Evolutionary conservation across 352 stramenopile genomes (phyloP).

Genomic region (Pythium pectinolyticum): DNA sequence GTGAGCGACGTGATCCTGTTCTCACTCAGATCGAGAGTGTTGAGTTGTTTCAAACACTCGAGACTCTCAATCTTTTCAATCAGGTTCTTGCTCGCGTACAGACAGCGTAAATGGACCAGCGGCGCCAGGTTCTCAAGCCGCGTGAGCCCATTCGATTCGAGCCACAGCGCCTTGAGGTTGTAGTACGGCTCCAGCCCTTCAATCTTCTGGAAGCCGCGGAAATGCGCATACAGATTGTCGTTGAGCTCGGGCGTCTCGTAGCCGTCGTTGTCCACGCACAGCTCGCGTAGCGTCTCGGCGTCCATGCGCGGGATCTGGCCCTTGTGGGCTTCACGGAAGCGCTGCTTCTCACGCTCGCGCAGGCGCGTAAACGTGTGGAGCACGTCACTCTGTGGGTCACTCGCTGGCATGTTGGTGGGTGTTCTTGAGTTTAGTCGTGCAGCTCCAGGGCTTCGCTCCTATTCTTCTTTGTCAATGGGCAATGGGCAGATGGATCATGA

Average conservation of each 20-base stretch:
- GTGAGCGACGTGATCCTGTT: slow-evolving; percentile 88
- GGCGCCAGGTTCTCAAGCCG: slow-evolving; percentile 80
- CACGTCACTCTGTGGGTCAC: slow-evolving; percentile 21
- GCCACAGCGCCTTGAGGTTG: slow-evolving; percentile 93
- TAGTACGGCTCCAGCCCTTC: slow-evolving; percentile 93
- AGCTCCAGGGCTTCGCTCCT: not conserved
- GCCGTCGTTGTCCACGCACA: slow-evolving; percentile 90
- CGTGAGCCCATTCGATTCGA: slow-evolving; percentile 93
- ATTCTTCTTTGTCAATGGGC: not conserved
- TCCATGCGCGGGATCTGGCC: slow-evolving; percentile 87
- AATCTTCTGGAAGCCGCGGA: slow-evolving; percentile 93
- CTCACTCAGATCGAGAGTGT: slow-evolving; percentile 92
- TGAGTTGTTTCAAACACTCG: slow-evolving; percentile 66
- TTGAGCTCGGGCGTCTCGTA: slow-evolving; percentile 96
- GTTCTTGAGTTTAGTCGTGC: not conserved
- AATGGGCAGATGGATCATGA: slow-evolving; percentile 6
- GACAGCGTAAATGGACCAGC: slow-evolving; percentile 81
- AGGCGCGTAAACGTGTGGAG: slow-evolving; percentile 56
- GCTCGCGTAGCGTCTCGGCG: slow-evolving; percentile 72
- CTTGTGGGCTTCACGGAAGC: slow-evolving; percentile 63
- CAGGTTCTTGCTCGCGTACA: slow-evolving; percentile 94
- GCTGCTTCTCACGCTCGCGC: slow-evolving; percentile 67
- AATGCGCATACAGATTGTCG: slow-evolving; percentile 93
- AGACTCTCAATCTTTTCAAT: slow-evolving; percentile 82
- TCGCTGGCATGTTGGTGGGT: slow-evolving; percentile 37